Conservation (phyloP, 2,329 filamentous ascomycete genomes). For the Lachnellula suecica region DNA sequence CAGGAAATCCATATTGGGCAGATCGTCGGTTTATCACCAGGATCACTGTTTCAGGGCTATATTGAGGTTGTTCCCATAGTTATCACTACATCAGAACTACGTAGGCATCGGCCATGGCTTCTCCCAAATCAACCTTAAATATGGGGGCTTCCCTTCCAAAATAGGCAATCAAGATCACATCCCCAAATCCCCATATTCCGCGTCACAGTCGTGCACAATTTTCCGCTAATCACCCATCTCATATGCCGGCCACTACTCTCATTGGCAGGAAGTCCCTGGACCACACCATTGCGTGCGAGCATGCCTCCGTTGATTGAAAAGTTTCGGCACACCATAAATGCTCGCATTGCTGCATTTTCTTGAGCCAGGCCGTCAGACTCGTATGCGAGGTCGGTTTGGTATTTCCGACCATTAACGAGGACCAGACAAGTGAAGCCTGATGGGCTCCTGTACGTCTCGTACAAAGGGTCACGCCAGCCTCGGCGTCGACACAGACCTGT, state of each 20-base stretch:
- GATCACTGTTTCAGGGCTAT: too few relatives aligned
- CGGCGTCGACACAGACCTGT: slow-evolving; percentile 91
- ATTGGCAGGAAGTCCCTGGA: slow-evolving; percentile 60
- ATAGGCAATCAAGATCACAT: too few relatives aligned
- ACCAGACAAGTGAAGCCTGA: slow-evolving; percentile 86
- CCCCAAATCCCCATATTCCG: too few relatives aligned
- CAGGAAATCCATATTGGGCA: too few relatives aligned
- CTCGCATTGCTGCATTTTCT: slow-evolving; percentile 92
- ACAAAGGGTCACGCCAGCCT: slow-evolving; percentile 88
- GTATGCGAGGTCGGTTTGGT: slow-evolving; percentile 86
- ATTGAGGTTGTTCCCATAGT: too few relatives aligned
- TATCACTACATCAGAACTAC: too few relatives aligned
- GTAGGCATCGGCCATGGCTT: too few relatives aligned
- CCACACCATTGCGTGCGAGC: slow-evolving; percentile 68
- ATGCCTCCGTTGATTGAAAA: slow-evolving; percentile 97
- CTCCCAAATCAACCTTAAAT: too few relatives aligned
- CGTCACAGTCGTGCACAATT: too few relatives aligned
- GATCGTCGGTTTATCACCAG: too few relatives aligned
- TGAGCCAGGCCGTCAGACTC: slow-evolving; percentile 79
- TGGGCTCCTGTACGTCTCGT: slow-evolving; percentile 74
- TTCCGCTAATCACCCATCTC: too few relatives aligned
- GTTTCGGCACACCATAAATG: slow-evolving; percentile 96
- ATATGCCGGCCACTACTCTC: slow-evolving; percentile 32
- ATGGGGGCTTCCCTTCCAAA: too few relatives aligned
- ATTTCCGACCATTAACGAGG: slow-evolving; percentile 93